Conservation (phyloP, 768 basidiomycete genomes). For the Calocybe indica region DNA sequence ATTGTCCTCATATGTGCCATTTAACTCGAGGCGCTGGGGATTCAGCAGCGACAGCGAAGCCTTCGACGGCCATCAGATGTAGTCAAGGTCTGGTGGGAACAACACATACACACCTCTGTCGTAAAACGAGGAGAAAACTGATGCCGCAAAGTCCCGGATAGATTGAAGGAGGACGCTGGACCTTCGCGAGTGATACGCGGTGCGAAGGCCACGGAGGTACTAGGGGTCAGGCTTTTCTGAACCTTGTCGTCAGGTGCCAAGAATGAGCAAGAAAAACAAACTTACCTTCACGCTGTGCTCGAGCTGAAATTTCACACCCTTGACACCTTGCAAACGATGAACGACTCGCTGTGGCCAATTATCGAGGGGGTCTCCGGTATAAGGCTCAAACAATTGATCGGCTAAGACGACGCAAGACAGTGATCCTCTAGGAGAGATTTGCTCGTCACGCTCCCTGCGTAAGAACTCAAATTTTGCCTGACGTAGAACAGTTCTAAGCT, state of each 20-base stretch:
- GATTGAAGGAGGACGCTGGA: constrained; percentile 26
- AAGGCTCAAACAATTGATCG: constrained; percentile 36
- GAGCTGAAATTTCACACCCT: constrained; percentile 27
- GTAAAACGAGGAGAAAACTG: constrained; percentile 64
- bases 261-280: constrained; percentile 5
- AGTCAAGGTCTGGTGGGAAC: constrained; percentile 23
- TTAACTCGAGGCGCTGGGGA: constrained; percentile 12
- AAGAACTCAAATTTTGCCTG: constrained; percentile 21
- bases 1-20: constrained; percentile 42
- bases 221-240: constrained; percentile 43
- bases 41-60: no score
- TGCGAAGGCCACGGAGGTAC: constrained; percentile 36
- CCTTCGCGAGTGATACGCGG: constrained; percentile 28
- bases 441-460: constrained; percentile 29
- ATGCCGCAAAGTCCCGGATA: constrained; percentile 70
- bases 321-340: constrained; percentile 29
- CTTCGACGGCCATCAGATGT: constrained; percentile 16
- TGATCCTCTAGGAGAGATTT: constrained; percentile 39
- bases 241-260: constrained; percentile 2
- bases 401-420: constrained; percentile 43
- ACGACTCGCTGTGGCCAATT: constrained; percentile 20
- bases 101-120: constrained; percentile 31
- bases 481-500: constrained; percentile 43
- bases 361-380: constrained; percentile 21
- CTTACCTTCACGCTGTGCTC: constrained; percentile 40